Evolutionary conservation across 225 moss, liverwort and hornwort species (phyloP), one percentile per base, ranked within the genome.

Genomic region (Sphagnum contortum): DNA sequence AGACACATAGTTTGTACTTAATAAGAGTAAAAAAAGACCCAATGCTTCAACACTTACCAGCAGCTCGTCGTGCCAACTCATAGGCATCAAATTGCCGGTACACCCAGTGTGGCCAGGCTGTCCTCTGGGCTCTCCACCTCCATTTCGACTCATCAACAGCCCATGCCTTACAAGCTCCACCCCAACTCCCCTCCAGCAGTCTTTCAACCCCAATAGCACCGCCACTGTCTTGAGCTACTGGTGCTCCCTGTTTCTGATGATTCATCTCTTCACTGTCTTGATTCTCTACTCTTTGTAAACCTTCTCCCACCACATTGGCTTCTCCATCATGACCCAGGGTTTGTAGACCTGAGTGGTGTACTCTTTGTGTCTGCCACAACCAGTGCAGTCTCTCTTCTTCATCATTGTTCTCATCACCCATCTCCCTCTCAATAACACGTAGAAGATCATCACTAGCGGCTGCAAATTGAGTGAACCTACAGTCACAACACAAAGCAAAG

Each of bases 21-120:
- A 6, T 8, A 50, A 66, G 4, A 52, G 44, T 8, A 45, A 45
- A 51, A 6, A 4, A 66, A 2, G n/a, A 3, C 10, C 8, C 14
- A 66, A 5, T 6, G 13, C 29, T 29, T 29, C 14, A 5, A 61
- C 69, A 55, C 77, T 71, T 79, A 93, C 93, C 93, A 54, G 91
- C 89, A 78, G 95, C 95, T 85, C 95, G 79, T 44, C 95, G 81
- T 66, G 95, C 92, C 69, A 95, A 81, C 61, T 92, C 90, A 67
- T 88, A 92, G 45, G 90, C 89, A 81, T 95, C 95, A 57, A 88
- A 95, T 75, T 92, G 91, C 69, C 95, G 84, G 70, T 95, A 95
- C 13, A 95, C 95, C 95, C 95, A 95, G 72, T 95, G 90, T 59
- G 95, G 95, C 95, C 92, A 95, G 49, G 85, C 74, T 47, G 92